Evolutionary conservation across 176 grass and related monocot species (phyloP).

Genomic region (Leersia perrieri): DNA sequence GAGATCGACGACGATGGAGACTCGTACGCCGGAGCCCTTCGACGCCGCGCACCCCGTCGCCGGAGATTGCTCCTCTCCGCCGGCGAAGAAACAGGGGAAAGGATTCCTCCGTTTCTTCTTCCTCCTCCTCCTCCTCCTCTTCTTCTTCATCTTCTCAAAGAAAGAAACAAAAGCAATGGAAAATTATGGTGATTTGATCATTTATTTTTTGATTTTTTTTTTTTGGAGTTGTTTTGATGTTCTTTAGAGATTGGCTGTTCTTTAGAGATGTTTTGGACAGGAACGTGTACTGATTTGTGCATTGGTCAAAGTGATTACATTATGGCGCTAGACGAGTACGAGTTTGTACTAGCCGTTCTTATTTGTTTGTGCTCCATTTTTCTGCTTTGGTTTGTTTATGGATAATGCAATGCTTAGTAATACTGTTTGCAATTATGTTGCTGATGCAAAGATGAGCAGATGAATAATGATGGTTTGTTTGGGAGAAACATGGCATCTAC

Average conservation of each 20-base stretch:
- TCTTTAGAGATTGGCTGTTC: too few relatives aligned
- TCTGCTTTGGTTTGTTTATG: neutral
- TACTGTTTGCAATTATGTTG: conserved; percentile 28
- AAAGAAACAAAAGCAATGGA: conserved; percentile 30
- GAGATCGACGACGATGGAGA: too few relatives aligned
- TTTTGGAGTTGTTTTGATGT: neutral
- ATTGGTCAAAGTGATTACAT: conserved; percentile 42
- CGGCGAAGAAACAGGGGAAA: conserved; percentile 46
- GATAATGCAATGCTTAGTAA: neutral
- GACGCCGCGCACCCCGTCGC: conserved; percentile 86
- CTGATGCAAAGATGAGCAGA: conserved; percentile 32
- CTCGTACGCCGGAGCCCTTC: conserved; percentile 50
- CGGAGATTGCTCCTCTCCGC: too few relatives aligned
- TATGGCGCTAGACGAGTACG: conserved; percentile 29
- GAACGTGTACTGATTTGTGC: neutral
- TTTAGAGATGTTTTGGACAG: neutral
- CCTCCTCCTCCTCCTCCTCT: conserved; percentile 9
- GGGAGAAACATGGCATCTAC: conserved; percentile 21
- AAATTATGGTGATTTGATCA: too few relatives aligned
- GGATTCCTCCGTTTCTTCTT: conserved; percentile 37
- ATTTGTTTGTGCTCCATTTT: conserved; percentile 18
- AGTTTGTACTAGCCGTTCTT: conserved; percentile 45
- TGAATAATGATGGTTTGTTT: conserved; percentile 11
- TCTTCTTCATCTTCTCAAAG: neutral
- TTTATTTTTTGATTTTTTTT: neutral